Conservation (phyloP, 257 asterid genomes). For the Rhazya stricta region DNA sequence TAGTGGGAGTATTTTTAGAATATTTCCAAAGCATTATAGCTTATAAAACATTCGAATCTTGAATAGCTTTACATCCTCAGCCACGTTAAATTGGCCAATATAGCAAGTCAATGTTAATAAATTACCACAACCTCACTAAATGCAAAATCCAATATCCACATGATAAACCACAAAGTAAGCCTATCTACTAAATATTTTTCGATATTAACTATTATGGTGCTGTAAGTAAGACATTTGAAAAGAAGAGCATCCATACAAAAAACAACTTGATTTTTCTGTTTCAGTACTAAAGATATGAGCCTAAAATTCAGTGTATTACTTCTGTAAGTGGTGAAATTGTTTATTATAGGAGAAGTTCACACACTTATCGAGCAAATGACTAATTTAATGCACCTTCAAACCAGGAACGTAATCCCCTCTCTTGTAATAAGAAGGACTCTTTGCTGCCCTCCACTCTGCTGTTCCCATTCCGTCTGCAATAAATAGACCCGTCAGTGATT, state of each 20-base stretch:
- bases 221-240: neutral
- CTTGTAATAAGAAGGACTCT: conserved; percentile 92
- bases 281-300: neutral
- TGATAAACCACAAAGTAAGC: neutral
- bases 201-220: neutral
- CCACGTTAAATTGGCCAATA: neutral
- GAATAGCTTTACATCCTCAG: neutral
- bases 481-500: conserved; percentile 20
- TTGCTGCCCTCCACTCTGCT: conserved; percentile 99
- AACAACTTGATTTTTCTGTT: neutral
- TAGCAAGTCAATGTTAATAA: neutral
- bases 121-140: neutral
- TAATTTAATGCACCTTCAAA: conserved; percentile 52
- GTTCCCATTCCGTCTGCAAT: conserved; percentile 97
- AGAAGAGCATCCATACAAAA: neutral
- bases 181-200: neutral
- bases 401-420: conserved; percentile 99
- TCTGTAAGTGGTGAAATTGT: neutral
- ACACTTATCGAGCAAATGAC: neutral
- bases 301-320: neutral
- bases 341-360: neutral
- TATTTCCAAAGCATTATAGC: neutral
- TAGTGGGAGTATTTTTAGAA: neutral
- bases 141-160: neutral
- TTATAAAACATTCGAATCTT: neutral